A percentile compares a stretch with the other conserved stretches of the same genome.
phyloP scores from a whole-genome alignment of 148 eudicot genomes.

The Fagopyrum homotropicum region DNA sequence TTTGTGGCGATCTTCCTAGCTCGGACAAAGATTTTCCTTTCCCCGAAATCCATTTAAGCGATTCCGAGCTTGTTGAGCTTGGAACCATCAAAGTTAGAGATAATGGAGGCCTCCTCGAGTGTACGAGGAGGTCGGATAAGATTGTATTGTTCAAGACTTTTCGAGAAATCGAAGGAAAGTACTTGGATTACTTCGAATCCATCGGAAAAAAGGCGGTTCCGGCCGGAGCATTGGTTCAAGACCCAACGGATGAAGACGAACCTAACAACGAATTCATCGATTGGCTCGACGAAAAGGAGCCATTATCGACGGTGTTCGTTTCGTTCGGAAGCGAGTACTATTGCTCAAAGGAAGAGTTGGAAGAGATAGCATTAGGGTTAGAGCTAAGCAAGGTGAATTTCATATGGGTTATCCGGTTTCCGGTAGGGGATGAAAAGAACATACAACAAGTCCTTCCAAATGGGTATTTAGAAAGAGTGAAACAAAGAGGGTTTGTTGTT shows the following conservation, averaged over 20 bases:
- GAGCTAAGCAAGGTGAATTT: constrained; percentile 15
- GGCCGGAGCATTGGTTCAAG: constrained; percentile 10
- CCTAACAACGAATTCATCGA: not conserved
- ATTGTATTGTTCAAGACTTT: constrained; percentile 13
- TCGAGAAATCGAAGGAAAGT: constrained; percentile 15
- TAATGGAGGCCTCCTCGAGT: not conserved
- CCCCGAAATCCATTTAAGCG: constrained; percentile 11
- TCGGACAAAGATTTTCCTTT: constrained; percentile 16
- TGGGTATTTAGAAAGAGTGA: constrained; percentile 9
- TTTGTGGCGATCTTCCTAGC: not conserved
- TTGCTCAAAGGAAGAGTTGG: constrained; percentile 6
- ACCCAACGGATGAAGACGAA: not conserved
- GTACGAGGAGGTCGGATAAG: constrained; percentile 7
- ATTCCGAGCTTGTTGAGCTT: not conserved
- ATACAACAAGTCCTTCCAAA: constrained; percentile 7
- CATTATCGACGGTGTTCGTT: constrained; percentile 6
- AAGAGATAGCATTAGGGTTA: constrained; percentile 14
- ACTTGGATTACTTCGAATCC: constrained; percentile 6
- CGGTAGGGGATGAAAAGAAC: not conserved
- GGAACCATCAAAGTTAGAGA: not conserved
- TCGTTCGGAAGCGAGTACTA: constrained; percentile 16
- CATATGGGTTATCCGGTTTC: constrained; percentile 16
- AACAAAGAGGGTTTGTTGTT: constrained; percentile 3
- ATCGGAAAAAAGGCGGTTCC: constrained; percentile 8
- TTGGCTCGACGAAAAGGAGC: constrained; percentile 11